These are phyloP conservation scores for Trichoderma gracile DNA, from an alignment of 2,329 filamentous ascomycete species.

Conservation along the genomic window DNA sequence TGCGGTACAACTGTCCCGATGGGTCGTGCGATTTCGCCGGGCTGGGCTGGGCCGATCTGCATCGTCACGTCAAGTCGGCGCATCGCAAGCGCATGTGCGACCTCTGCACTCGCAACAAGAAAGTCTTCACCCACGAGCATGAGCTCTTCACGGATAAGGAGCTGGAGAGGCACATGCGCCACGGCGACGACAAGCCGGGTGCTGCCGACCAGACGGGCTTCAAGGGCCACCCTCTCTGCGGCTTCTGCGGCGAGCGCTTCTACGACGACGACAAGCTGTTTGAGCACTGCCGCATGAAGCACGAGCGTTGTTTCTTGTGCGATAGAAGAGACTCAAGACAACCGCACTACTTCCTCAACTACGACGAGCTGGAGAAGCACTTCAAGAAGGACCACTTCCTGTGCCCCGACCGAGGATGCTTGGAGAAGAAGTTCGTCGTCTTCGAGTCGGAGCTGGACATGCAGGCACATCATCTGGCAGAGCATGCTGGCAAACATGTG, in stretches of 20 bases:
- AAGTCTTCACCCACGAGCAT: conserved; percentile 97
- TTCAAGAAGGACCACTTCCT: conserved; percentile 86
- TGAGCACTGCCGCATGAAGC: conserved; percentile 87
- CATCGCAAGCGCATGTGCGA: conserved; percentile 92
- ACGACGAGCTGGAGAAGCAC: conserved; percentile 81
- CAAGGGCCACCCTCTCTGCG: conserved; percentile 91
- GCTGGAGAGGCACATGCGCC: conserved; percentile 82
- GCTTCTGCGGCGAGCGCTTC: conserved; percentile 87
- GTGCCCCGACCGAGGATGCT: conserved; percentile 80
- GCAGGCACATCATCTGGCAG: conserved; percentile 86
- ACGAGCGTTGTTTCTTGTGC: conserved; percentile 94
- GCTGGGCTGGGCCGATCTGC: conserved; percentile 59
- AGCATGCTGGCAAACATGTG: conserved; percentile 83
- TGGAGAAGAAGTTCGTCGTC: conserved; percentile 97
- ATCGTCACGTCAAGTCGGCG: conserved; percentile 75
- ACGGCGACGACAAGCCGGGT: conserved; percentile 87
- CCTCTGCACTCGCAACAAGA: conserved; percentile 89
- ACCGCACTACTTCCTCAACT: conserved; percentile 90
- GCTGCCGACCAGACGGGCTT: conserved; percentile 92
- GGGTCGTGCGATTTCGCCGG: conserved; percentile 77
- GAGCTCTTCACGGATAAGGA: conserved; percentile 82
- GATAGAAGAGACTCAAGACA: conserved; percentile 69
- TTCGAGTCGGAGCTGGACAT: conserved; percentile 94
- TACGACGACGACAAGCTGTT: conserved; percentile 96
- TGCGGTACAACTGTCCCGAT: conserved; percentile 95